Base-by-base conservation (phyloP, 371 early-diverging fungal genomes). In the Mortierella sp. region DNA sequence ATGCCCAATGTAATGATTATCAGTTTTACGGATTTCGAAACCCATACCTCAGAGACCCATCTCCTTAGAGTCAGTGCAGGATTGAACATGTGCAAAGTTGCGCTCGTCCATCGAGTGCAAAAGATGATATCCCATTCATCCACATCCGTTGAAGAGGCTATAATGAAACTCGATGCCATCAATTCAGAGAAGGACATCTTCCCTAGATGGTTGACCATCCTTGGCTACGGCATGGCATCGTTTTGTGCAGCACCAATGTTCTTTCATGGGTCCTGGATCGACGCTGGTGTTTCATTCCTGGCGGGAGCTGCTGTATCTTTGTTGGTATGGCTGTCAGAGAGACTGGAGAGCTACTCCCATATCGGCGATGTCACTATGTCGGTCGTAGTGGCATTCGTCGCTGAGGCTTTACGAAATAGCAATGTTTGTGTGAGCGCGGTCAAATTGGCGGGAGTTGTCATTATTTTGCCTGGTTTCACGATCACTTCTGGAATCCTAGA, bases 401-500 rank as follows among this genome's bases (percentile, higher is more conserved):
- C 91, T 1, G 84, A 87, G 22, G 86, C 86, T 13, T 67, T 90
- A 32, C 79, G 83, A 38, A 76, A 76, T 16, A 65, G 83, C 57
- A 68, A 57, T 62, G 74, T 94, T 24, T 91, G 93, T 70, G 86
- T 86, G 63, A 75, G 87, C 33, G 88, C 91, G 0, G 88, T 94
- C 43, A 86, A 89, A 15, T 67, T 95, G 40, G 84, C 89, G 0
- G 90, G 91, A 41, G 87, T 93, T 33, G 86, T 92, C 24, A 87
- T 93, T 11, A 78, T 94, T 59, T 86, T 94, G 10, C 95, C 94
- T 7, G 94, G 94, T 28, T 87, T 90, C 40, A 84, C 90, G 0
- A 83, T 96, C 13, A 94, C 95, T 0, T 87, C 90, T 43, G 84
- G 92, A 21, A 90, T 95, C 63, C 92, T 95, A 50, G 97, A 97